Evolutionary conservation across 2,329 filamentous ascomycete genomes (phyloP), one percentile per base, ranked within the genome.

Genomic region (Byssochlamys sp.): DNA sequence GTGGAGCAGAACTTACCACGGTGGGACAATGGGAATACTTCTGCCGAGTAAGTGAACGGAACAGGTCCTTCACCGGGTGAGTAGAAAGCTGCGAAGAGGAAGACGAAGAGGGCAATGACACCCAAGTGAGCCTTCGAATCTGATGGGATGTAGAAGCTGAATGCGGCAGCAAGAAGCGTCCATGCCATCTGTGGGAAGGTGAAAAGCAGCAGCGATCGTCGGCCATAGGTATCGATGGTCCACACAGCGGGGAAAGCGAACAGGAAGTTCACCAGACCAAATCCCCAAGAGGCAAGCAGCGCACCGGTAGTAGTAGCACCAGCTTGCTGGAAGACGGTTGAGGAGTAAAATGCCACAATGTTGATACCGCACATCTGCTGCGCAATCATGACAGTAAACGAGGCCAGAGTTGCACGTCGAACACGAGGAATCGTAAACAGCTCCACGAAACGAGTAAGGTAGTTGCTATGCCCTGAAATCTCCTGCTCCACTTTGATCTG

Each of bases 351-450:
- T 0, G 87, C 85, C 57, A 90, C 87, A 57, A 90, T 87, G 67
- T 89, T 89, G 70, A 88, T 79, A 73, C 81, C 82, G 64, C 84
- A 87, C 81, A 88, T 85, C 70, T 88, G 85, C 70, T 88, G 86
- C 0, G 84, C 84, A 65, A 88, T 84, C 90, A 95, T 95, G 63
- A 92, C 88, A 1, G 84, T 84, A 62, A 85, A 88, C 0, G 89
- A 87, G 4, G 89, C 90, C 29, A 88, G 78, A 2, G 85, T 91
- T 2, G 90, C 90, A 48, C 77, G 75, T 45, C 77, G 73, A 57
- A 78, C 71, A 19, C 77, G 74, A 4, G 77, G 77, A 55, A 79
- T 75, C 11, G 77, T 78, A 60, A 79, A 79, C 0, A 83, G 69
- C 59, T 79, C 73, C 50, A 76, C 55, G 62, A 89, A 84, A 14